Conservation (phyloP, 1,284 basidiomycete species). For the Mycosarcoma mackinlayi region DNA sequence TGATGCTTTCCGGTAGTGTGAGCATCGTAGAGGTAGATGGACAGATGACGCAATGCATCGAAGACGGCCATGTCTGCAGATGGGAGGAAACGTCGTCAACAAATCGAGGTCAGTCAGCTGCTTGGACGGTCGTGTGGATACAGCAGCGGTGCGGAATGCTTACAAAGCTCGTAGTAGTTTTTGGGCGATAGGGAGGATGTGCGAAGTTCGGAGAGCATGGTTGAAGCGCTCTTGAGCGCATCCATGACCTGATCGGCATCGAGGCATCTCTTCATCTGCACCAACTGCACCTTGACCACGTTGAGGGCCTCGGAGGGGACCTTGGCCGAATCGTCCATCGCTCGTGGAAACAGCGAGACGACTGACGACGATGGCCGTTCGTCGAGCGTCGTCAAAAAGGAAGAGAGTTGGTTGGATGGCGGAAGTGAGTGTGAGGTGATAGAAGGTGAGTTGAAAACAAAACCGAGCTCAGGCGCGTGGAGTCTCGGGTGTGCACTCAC, state of each 20-base stretch:
- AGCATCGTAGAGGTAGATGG: conserved; percentile 67
- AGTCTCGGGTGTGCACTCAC: no score
- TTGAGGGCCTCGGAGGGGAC: conserved; percentile 64
- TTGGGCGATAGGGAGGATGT: conserved; percentile 64
- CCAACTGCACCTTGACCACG: conserved; percentile 66
- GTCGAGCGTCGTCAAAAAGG: conserved; percentile 3
- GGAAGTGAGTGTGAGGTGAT: no score
- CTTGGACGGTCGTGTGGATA: not conserved
- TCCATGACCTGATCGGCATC: conserved; percentile 68
- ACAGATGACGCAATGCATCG: conserved; percentile 65
- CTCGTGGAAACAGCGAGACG: conserved; percentile 6
- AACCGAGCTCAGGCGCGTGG: no score
- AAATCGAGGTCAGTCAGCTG: conserved; percentile 1
- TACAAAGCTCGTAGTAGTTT: conserved; percentile 67
- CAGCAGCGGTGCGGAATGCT: conserved; percentile 1
- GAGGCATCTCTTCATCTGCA: conserved; percentile 66
- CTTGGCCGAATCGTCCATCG: conserved; percentile 66
- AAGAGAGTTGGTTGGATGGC: not conserved
- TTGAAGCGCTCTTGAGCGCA: conserved; percentile 66
- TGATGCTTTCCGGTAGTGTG: conserved; percentile 65
- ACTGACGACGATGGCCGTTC: conserved; percentile 25
- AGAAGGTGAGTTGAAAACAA: no score
- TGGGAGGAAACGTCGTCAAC: not conserved
- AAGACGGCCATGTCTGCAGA: conserved; percentile 65
- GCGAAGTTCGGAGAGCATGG: conserved; percentile 66